A percentile compares a stretch with the other conserved stretches of the same genome.
These are phyloP conservation scores for Xylogone sp. DNA, from an alignment of 2,329 filamentous ascomycete species.

Conservation along the genomic window DNA sequence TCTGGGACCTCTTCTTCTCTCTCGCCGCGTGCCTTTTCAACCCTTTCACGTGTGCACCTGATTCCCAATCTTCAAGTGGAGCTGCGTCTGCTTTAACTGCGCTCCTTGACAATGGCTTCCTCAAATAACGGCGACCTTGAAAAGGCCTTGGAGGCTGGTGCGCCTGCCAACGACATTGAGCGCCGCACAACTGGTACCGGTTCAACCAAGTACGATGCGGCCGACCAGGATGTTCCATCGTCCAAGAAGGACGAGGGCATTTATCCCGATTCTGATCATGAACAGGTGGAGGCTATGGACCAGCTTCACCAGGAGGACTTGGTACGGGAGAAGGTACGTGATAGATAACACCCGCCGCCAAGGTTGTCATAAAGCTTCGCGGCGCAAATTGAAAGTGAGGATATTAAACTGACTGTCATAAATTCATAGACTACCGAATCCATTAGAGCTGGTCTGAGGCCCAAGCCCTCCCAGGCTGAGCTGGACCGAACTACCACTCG, in stretches of 20 bases:
- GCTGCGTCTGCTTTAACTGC: too few relatives aligned
- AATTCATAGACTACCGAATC: constrained; percentile 12
- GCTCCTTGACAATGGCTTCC: background rate
- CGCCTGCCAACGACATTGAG: background rate
- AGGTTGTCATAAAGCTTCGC: constrained; percentile 3
- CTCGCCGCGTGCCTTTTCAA: too few relatives aligned
- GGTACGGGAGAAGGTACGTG: constrained; percentile 17
- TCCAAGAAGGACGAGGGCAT: constrained; percentile 10
- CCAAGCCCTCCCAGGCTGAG: constrained; percentile 9
- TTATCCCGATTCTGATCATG: constrained; percentile 20
- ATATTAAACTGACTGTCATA: background rate
- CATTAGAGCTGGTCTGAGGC: constrained; percentile 13
- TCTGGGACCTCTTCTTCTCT: background rate
- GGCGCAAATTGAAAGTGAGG: constrained; percentile 9
- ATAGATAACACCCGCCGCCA: background rate
- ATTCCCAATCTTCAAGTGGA: too few relatives aligned
- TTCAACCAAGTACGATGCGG: background rate
- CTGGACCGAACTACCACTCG: constrained; percentile 12
- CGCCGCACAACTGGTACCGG: background rate
- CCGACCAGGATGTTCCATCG: constrained; percentile 4
- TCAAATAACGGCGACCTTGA: background rate
- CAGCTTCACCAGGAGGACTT: constrained; percentile 21
- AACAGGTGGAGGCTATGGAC: constrained; percentile 24
- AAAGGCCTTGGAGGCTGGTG: background rate
- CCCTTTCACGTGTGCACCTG: too few relatives aligned